These are phyloP conservation scores for Pseudopediastrum boryanum DNA, from an alignment of 139 green algal species.

Conservation along the genomic window DNA sequence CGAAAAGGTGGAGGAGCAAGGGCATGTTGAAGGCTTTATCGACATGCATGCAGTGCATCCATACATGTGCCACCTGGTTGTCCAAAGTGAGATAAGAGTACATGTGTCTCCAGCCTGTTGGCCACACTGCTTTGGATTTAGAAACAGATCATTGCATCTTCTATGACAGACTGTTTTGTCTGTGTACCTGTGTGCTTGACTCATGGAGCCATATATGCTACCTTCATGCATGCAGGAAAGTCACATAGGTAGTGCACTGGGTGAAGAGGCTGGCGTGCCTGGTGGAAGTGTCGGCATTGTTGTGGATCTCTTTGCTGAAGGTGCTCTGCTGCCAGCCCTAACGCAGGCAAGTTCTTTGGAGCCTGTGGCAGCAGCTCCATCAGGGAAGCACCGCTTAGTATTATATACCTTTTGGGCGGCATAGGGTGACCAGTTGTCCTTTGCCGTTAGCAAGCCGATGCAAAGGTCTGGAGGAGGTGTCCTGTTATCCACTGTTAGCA, in stretches of 20 bases:
- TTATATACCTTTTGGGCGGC: background rate
- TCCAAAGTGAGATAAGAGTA: background rate
- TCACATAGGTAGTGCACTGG: constrained; percentile 30
- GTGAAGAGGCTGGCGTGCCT: constrained; percentile 2
- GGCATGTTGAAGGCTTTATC: background rate
- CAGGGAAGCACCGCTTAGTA: too few relatives aligned
- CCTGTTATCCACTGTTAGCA: background rate
- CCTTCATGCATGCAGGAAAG: constrained; percentile 18
- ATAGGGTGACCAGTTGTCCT: background rate
- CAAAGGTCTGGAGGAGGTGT: background rate
- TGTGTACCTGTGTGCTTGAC: background rate
- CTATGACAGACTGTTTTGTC: background rate
- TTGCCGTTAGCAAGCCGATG: background rate
- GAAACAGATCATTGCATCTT: background rate
- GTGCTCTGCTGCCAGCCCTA: constrained; percentile 22
- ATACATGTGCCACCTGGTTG: background rate
- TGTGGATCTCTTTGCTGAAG: constrained; percentile 34
- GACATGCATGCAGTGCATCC: background rate
- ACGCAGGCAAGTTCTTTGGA: too few relatives aligned
- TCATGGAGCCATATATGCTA: background rate
- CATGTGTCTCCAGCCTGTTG: too few relatives aligned
- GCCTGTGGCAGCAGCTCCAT: too few relatives aligned
- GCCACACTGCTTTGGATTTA: too few relatives aligned
- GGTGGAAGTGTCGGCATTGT: constrained; percentile 13
- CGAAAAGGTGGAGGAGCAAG: background rate